Evolutionary conservation across 345 rosid genomes (phyloP), one percentile per base, ranked within the genome.

Genomic region (Moricandia moricandioides): DNA sequence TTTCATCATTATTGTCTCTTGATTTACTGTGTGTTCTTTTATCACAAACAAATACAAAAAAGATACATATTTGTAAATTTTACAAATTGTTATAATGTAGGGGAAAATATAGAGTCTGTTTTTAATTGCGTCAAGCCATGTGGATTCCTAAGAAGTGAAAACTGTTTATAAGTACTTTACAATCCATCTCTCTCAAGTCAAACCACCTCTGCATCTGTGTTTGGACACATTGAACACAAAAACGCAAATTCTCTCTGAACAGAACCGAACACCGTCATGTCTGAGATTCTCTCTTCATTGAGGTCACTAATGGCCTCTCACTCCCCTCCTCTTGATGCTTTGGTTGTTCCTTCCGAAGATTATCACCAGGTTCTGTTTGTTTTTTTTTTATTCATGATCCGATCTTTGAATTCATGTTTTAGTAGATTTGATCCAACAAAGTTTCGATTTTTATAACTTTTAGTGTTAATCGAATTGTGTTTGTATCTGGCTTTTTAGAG

Each of bases 301-400:
- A 84, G 98, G 83, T 90, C 92, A 70, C 75, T 88, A 10, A 88
- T 95, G 97, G 87, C 98, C 9, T 87, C 94, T 64, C 94, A 92
- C 83, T 86, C 96, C 72, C 98, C 97, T 75, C 92, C 98, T 74
- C 94, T 92, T 55, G 84, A 92, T n/a, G 98, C 98, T 66, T 78
- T 92, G 56, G 64, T 95, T 26, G 90, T 95, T 27, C 98, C 96
- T 7, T 92, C 98, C 6, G 97, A 90, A 73, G 98, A 95, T 73
- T 90, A 83, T 79, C 99, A 95, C 80, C 99, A 95, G 94, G 99
- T 89, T 52, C 24, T 21, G 24, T 35, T 7, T 43, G 14, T 12
- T 40, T 40, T 43, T 37, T 12, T 10, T 13, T 43, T 16, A 43
- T 78, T 68, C 62, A 30, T 67, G 65, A 67, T 78, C 81, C 54